phyloP scores from a whole-genome alignment of 352 stramenopile species.

The Phytopythium ostracodes region DNA sequence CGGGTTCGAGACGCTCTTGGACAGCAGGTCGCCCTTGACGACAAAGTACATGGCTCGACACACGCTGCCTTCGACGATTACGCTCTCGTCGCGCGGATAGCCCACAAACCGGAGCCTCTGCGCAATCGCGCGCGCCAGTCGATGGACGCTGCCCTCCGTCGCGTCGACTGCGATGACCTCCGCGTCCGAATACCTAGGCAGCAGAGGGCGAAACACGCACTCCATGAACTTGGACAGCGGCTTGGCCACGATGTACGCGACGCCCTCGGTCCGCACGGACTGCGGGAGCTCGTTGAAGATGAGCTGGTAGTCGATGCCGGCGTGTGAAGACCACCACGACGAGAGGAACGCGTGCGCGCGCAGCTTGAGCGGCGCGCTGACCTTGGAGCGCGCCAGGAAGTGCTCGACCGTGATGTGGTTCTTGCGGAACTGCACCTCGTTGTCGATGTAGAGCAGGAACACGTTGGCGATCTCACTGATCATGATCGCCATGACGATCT shows the following conservation, averaged over 20 bases:
- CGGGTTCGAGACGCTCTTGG: conserved; percentile 44
- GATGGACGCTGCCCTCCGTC: conserved; percentile 11
- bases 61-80: conserved; percentile 57
- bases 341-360: conserved; percentile 40
- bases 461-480: conserved; percentile 69
- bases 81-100: conserved; percentile 50
- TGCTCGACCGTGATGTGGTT: conserved; percentile 56
- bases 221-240: conserved; percentile 38
- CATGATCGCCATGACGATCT: conserved; percentile 74
- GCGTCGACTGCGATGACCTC: not conserved
- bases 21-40: conserved; percentile 48
- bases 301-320: conserved; percentile 46
- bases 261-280: conserved; percentile 47
- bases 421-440: conserved; percentile 70
- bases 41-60: conserved; percentile 70
- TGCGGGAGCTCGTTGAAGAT: conserved; percentile 50
- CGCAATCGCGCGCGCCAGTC: conserved; percentile 37
- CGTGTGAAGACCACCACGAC: conserved; percentile 59
- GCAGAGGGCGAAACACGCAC: conserved; percentile 36
- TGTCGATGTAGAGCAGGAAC: conserved; percentile 55
- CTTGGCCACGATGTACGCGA: conserved; percentile 37
- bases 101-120: conserved; percentile 56
- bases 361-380: conserved; percentile 33
- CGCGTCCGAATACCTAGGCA: conserved; percentile 10
- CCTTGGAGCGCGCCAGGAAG: conserved; percentile 34